Conservation (phyloP, 2,329 filamentous ascomycete species). For the Sclerotinia minor region DNA sequence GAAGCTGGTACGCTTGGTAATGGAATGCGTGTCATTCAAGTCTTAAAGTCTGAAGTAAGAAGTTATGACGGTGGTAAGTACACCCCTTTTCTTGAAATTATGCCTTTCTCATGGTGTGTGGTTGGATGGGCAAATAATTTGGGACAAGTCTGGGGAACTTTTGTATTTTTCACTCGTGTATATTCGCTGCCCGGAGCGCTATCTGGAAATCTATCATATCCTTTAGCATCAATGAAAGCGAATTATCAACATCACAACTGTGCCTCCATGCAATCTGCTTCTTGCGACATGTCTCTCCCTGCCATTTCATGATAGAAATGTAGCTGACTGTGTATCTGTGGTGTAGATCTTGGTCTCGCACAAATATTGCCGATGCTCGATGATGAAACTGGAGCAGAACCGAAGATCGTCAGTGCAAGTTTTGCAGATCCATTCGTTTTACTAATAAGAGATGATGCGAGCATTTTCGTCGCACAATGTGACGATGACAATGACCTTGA, state of each 20-base stretch:
- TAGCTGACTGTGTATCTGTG: slow-evolving; percentile 28
- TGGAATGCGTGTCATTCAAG: slow-evolving; percentile 80
- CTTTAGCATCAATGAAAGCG: slow-evolving; percentile 46
- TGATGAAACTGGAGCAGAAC: slow-evolving; percentile 81
- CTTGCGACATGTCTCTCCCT: slow-evolving; percentile 29
- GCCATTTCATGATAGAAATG: slow-evolving; percentile 20
- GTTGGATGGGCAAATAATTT: slow-evolving; percentile 13
- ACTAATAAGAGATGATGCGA: slow-evolving; percentile 80
- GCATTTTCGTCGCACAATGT: slow-evolving; percentile 74
- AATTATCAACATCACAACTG: slow-evolving; percentile 35
- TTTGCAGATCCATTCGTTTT: slow-evolving; percentile 86
- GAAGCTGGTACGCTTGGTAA: slow-evolving; percentile 82
- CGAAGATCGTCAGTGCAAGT: slow-evolving; percentile 74
- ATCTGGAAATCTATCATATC: slow-evolving; percentile 42
- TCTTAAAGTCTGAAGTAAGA: slow-evolving; percentile 81
- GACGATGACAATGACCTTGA: slow-evolving; percentile 83
- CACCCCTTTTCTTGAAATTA: slow-evolving; percentile 32
- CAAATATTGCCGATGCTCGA: slow-evolving; percentile 94
- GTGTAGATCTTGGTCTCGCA: slow-evolving; percentile 74
- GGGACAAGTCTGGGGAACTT: slow-evolving; percentile 10
- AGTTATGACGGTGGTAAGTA: slow-evolving; percentile 84
- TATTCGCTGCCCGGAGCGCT: slow-evolving; percentile 38
- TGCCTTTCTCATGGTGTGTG: background rate
- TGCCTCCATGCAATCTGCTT: slow-evolving; percentile 38
- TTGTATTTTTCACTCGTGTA: slow-evolving; percentile 25